These are phyloP conservation scores for Ramaria sp. DNA, from an alignment of 768 basidiomycete genomes.

Conservation along the genomic window DNA sequence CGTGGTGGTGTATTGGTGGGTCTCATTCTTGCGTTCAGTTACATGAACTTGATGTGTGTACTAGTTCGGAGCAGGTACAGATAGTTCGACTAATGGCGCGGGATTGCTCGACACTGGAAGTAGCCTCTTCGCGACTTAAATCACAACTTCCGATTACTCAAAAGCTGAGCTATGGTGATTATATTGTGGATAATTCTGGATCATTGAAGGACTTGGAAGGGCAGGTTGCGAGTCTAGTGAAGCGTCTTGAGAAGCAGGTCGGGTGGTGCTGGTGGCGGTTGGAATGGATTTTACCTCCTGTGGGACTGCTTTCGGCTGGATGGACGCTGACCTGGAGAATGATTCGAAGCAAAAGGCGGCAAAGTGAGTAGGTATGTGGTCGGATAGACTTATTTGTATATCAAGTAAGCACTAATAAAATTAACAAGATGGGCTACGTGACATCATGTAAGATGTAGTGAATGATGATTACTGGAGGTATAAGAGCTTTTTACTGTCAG, in stretches of 20 bases:
- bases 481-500: too few species aligned
- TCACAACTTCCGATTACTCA: conserved; percentile 72
- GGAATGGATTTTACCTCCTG: conserved; percentile 38
- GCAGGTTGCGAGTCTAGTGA: conserved; percentile 37
- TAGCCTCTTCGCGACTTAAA: conserved; percentile 62
- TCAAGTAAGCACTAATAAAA: too few species aligned
- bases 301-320: conserved; percentile 22
- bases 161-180: conserved; percentile 78
- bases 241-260: conserved; percentile 23
- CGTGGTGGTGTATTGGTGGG: conserved; percentile 86
- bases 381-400: too few species aligned
- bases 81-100: conserved; percentile 72
- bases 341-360: neutral
- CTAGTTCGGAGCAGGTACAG: conserved; percentile 74
- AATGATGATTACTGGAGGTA: too few species aligned
- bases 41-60: neutral
- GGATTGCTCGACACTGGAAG: conserved; percentile 51
- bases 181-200: conserved; percentile 85
- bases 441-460: too few species aligned
- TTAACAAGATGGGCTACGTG: too few species aligned
- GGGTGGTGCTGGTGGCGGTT: conserved; percentile 27
- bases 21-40: conserved; percentile 6
- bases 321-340: conserved; percentile 1
- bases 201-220: conserved; percentile 51
- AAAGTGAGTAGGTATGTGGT: neutral